phyloP scores from a whole-genome alignment of 805 yeast genomes.

The Saccharomycopsis sp. region DNA sequence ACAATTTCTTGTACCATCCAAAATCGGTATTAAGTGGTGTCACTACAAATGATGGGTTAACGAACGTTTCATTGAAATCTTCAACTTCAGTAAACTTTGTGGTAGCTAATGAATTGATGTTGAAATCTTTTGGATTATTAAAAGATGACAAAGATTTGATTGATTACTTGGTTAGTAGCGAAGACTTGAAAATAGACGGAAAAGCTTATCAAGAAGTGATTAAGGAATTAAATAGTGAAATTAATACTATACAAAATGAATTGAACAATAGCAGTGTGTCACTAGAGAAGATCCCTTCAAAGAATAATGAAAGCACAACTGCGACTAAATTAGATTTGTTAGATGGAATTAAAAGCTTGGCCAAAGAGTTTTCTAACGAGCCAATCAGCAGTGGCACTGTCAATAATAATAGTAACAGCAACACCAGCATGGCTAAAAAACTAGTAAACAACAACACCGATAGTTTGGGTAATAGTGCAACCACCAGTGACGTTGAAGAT shows the following conservation, averaged over 20 bases:
- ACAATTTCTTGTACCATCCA: slow-evolving; percentile 17
- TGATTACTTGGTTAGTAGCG: slow-evolving; percentile 4
- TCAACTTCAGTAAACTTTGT: slow-evolving; percentile 18
- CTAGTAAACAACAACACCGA: too few relatives aligned
- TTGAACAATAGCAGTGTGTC: not conserved
- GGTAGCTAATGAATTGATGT: slow-evolving; percentile 14
- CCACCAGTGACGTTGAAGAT: slow-evolving; percentile 4
- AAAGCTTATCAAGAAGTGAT: not conserved
- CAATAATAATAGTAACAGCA: not conserved
- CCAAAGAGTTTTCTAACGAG: slow-evolving; percentile 4
- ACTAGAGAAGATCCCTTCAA: not conserved
- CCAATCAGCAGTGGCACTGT: not conserved
- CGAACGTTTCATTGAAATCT: slow-evolving; percentile 17
- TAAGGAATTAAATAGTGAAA: not conserved
- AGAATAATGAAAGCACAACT: not conserved
- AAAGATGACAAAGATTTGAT: slow-evolving; percentile 6
- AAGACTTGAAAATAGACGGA: slow-evolving; percentile 4
- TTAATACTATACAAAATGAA: not conserved
- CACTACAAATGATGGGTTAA: slow-evolving; percentile 15
- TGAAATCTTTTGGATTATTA: slow-evolving; percentile 17
- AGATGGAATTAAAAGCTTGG: slow-evolving; percentile 5
- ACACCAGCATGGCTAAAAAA: too few relatives aligned
- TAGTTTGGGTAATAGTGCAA: not conserved
- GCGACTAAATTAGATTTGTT: not conserved
- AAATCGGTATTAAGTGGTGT: slow-evolving; percentile 17